A percentile compares a stretch with the other conserved stretches of the same genome.
Evolutionary conservation across 1,139 yeast genomes (phyloP).

Genomic region (Meyerozyma guilliermondii): DNA sequence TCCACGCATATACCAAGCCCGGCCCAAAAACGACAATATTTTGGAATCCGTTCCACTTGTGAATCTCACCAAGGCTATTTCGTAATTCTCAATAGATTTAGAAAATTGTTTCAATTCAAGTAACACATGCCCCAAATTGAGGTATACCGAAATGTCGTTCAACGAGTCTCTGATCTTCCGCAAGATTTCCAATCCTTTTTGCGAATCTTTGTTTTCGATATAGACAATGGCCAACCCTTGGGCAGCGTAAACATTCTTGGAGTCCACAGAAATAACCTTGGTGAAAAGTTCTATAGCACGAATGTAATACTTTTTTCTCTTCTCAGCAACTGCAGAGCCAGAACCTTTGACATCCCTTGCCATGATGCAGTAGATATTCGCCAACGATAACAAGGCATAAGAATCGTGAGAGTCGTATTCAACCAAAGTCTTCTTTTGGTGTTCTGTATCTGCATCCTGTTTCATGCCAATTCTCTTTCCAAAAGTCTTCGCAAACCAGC

Average conservation of each 20-base stretch:
- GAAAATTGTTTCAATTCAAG: constrained; percentile 76
- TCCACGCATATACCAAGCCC: constrained; percentile 89
- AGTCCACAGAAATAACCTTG: constrained; percentile 81
- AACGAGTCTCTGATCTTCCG: constrained; percentile 88
- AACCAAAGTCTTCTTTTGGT: constrained; percentile 79
- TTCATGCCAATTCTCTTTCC: constrained; percentile 52
- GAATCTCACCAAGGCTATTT: constrained; percentile 66
- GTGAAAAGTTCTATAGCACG: constrained; percentile 89
- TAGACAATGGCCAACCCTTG: constrained; percentile 94
- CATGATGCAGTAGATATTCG: constrained; percentile 76
- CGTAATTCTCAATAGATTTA: constrained; percentile 87
- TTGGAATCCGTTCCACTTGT: constrained; percentile 61
- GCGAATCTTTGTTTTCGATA: constrained; percentile 78
- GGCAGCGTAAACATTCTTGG: constrained; percentile 89
- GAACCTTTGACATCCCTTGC: constrained; percentile 69
- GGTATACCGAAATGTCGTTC: constrained; percentile 74
- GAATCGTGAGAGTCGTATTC: constrained; percentile 82
- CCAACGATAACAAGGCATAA: constrained; percentile 85
- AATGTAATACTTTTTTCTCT: constrained; percentile 70
- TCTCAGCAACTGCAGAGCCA: constrained; percentile 47
- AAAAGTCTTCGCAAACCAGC: constrained; percentile 75
- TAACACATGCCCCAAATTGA: constrained; percentile 86
- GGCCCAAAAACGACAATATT: constrained; percentile 69
- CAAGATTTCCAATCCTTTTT: constrained; percentile 78
- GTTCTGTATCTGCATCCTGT: constrained; percentile 66